phyloP scores from a whole-genome alignment of 257 asterid genomes.

The Solanum arcanum region DNA sequence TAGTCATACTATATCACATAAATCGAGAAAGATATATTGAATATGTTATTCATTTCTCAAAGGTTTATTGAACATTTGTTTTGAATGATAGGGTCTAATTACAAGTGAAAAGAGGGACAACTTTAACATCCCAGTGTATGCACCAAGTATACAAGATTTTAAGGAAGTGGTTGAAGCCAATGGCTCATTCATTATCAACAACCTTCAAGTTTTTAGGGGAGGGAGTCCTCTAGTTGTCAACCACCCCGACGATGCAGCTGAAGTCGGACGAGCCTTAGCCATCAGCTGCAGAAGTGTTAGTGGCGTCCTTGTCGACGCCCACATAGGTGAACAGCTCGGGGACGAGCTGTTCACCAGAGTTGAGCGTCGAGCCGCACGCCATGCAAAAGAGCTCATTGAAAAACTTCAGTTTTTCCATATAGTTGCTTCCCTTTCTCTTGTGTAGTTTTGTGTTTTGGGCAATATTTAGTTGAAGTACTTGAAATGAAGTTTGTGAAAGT shows the following conservation, averaged over 20 bases:
- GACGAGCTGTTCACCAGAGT: conserved; percentile 66
- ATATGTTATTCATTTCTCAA: background rate
- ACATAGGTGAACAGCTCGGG: conserved; percentile 65
- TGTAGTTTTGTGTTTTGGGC: conserved; percentile 1
- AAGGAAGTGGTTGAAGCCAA: conserved; percentile 76
- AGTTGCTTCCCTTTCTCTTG: conserved; percentile 79
- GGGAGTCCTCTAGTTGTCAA: conserved; percentile 91
- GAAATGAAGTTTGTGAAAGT: background rate
- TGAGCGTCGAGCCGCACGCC: conserved; percentile 46
- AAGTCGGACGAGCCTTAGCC: conserved; percentile 81
- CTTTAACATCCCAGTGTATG: conserved; percentile 86
- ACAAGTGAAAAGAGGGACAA: conserved; percentile 60
- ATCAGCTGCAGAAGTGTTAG: conserved; percentile 75
- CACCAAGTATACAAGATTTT: conserved; percentile 79
- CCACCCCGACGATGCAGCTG: conserved; percentile 62
- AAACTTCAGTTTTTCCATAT: conserved; percentile 78
- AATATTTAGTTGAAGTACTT: background rate
- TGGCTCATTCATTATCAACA: conserved; percentile 56
- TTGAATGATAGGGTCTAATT: conserved; percentile 45
- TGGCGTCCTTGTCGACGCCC: conserved; percentile 88
- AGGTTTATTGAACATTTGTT: background rate
- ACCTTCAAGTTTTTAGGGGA: conserved; percentile 64
- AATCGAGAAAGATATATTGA: background rate
- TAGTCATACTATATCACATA: too few relatives aligned
- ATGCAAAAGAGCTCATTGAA: conserved; percentile 65